These are phyloP conservation scores for Penicillium egyptiacum DNA, from an alignment of 495 filamentous ascomycete species.

Conservation along the genomic window DNA sequence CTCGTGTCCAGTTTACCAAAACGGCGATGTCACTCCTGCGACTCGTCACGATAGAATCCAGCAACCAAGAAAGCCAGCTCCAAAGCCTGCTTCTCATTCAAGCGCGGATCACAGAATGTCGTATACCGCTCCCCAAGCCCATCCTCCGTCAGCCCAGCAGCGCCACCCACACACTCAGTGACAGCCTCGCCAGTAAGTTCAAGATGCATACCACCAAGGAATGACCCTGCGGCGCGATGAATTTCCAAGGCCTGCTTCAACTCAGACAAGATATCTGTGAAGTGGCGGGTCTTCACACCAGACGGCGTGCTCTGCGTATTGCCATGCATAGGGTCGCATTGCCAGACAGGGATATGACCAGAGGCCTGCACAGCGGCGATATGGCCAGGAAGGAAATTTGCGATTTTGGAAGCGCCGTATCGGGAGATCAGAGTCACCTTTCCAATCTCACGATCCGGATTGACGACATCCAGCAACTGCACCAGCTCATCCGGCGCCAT, in stretches of 20 bases:
- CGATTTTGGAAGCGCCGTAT: conserved; percentile 78
- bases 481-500: conserved; percentile 74
- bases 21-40: conserved; percentile 11
- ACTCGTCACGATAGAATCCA: conserved; percentile 66
- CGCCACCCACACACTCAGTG: conserved; percentile 93
- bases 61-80: conserved; percentile 94
- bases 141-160: conserved; percentile 80
- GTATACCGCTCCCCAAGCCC: conserved; percentile 87
- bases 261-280: conserved; percentile 82
- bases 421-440: conserved; percentile 96
- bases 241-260: conserved; percentile 75
- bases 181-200: conserved; percentile 95
- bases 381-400: conserved; percentile 69
- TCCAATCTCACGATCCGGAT: conserved; percentile 76
- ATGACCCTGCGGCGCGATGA: conserved; percentile 77
- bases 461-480: conserved; percentile 74
- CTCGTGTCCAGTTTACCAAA: not conserved
- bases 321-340: conserved; percentile 98
- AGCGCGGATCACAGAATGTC: conserved; percentile 88
- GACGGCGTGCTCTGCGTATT: conserved; percentile 62
- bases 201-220: conserved; percentile 90
- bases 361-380: conserved; percentile 80
- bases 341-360: conserved; percentile 83
- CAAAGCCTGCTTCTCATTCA: conserved; percentile 97
- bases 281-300: conserved; percentile 83